These are phyloP conservation scores for Craspedostauros australis DNA, from an alignment of 108 stramenopile genomes.

Conservation along the genomic window DNA sequence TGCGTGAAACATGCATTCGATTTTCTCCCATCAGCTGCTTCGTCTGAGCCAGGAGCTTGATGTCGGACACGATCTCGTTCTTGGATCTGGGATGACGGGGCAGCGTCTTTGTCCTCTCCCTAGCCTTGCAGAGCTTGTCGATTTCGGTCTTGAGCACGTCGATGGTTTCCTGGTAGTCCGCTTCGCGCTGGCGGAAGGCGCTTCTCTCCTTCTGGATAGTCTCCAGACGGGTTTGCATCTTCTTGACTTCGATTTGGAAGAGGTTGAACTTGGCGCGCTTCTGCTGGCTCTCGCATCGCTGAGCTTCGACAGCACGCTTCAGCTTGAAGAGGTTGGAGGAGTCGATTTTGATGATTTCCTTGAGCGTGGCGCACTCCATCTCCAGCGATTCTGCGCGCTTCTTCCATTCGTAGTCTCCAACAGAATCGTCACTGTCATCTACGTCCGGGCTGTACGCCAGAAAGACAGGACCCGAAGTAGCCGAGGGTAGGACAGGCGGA, in stretches of 20 bases:
- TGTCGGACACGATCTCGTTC: too few relatives aligned
- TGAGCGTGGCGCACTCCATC: conserved; percentile 16
- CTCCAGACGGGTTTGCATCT: conserved; percentile 14
- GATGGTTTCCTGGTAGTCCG: conserved; percentile 23
- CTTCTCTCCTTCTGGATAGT: conserved; percentile 17
- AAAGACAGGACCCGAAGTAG: too few relatives aligned
- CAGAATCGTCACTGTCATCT: too few relatives aligned
- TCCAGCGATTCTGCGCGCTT: conserved; percentile 1
- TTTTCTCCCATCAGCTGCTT: too few relatives aligned
- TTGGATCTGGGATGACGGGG: too few relatives aligned
- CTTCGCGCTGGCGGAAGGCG: conserved; percentile 9
- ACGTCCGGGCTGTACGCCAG: too few relatives aligned
- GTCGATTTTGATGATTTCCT: conserved; percentile 16
- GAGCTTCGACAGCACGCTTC: conserved; percentile 17
- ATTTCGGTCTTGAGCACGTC: conserved; percentile 19
- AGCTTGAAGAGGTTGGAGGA: conserved; percentile 15
- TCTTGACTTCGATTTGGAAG: conserved; percentile 19
- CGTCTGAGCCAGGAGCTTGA: too few relatives aligned
- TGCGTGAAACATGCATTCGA: too few relatives aligned
- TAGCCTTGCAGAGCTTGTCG: conserved; percentile 20
- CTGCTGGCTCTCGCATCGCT: too few relatives aligned
- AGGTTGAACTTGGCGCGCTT: conserved; percentile 11
- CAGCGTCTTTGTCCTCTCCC: too few relatives aligned
- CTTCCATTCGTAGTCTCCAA: too few relatives aligned
- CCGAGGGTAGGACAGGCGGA: too few relatives aligned